These are phyloP conservation scores for Quercus dentata DNA, from an alignment of 306 rosid genomes.

Conservation along the genomic window DNA sequence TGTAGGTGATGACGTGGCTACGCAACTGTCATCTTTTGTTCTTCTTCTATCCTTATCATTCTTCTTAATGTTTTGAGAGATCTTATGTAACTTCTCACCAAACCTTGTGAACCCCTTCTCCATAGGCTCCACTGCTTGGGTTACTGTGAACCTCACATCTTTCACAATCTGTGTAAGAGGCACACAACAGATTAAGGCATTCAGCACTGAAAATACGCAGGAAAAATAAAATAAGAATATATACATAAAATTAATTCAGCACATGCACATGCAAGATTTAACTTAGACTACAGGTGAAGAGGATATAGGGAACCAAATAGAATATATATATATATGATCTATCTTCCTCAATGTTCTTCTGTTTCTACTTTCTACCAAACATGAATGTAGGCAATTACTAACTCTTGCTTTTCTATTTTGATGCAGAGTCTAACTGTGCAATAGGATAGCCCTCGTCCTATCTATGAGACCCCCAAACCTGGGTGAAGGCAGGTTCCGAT, in stretches of 20 bases:
- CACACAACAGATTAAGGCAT: slow-evolving; percentile 2
- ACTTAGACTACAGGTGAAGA: neutral
- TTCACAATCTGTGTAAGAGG: slow-evolving; percentile 67
- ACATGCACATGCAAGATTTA: neutral
- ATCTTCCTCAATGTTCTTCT: neutral
- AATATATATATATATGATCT: neutral
- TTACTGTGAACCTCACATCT: slow-evolving; percentile 88
- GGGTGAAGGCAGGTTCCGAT: neutral
- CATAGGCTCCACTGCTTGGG: slow-evolving; percentile 93
- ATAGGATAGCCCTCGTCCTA: neutral
- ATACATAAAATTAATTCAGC: neutral
- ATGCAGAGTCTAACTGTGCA: neutral
- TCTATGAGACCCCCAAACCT: neutral
- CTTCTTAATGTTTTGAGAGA: slow-evolving; percentile 87
- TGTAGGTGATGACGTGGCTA: slow-evolving; percentile 46
- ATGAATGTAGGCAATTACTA: neutral
- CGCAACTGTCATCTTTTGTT: slow-evolving; percentile 81
- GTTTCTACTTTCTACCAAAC: neutral
- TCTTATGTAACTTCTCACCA: slow-evolving; percentile 69
- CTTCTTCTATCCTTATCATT: slow-evolving; percentile 79
- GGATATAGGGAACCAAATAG: neutral
- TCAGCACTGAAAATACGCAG: neutral
- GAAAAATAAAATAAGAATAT: slow-evolving; percentile 11
- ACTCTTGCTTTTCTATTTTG: neutral
- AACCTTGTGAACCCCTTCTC: slow-evolving; percentile 91